Evolutionary conservation across 768 basidiomycete genomes (phyloP), one percentile per base, ranked within the genome.

Genomic region (Clavulina sp.): DNA sequence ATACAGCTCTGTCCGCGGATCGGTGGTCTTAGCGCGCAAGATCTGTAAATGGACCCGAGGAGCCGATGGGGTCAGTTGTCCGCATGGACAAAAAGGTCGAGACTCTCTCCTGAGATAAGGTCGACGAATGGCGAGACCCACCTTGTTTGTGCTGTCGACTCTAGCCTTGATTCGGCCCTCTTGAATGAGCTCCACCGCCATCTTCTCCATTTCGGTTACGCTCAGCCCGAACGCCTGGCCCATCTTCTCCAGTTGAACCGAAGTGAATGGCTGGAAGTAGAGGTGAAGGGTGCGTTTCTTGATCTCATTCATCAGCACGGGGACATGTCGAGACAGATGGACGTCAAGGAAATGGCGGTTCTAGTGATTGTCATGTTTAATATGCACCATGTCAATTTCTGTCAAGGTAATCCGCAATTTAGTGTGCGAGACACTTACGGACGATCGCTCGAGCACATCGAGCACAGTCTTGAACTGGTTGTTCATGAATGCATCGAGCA

Each of bases 81-180:
- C 47, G 41, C 24, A 41, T 44, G 48, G 5, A 58, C 41, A 26
- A 60, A 23, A 51, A 49, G 41, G 46, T 5, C 16, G 34, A n/a
- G 7, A 48, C 26, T 7, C 21, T 24, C 28, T 6, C 0, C 24
- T 13, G 26, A 18, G 24, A n/a, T n/a, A n/a, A n/a, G n/a, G n/a
- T n/a, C n/a, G 24, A 18, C 36, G 16, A 49, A 26, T 3, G 5
- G 31, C 31, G n/a, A 9, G 4, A 57, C 64, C 38, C 46, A 81
- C 86, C 73, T 86, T 88, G 65, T 89, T 87, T 63, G 84, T 81
- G 59, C 84, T 82, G 62, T 96, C 91, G 18, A 95, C 80, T 6
- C 87, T 72, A 2, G 78, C 91, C 58, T 81, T 74, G 55, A 96
- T 84, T 44, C 75, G 71, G 1, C 85, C 84, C 1, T 69, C 68